Evolutionary conservation across 805 yeast species (phyloP).

Genomic region (Saturnispora dispora): DNA sequence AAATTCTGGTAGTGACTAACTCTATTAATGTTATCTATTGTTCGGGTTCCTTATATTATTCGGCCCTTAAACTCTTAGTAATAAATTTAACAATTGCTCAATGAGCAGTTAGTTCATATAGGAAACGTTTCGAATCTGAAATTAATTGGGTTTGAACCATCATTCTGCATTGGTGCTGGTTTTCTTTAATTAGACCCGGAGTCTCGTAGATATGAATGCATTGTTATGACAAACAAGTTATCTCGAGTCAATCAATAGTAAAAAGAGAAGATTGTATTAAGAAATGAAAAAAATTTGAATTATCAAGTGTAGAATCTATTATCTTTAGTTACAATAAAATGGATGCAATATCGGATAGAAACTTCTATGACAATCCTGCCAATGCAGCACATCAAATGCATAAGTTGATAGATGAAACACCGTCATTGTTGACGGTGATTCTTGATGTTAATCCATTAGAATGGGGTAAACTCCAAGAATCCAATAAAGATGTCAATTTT

Average conservation of each 20-base stretch:
- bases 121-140: too few relatives aligned
- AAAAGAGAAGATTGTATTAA: neutral
- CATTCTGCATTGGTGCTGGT: too few relatives aligned
- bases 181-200: too few relatives aligned
- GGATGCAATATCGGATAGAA: constrained; percentile 63
- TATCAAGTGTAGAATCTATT: neutral
- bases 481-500: constrained; percentile 36
- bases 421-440: constrained; percentile 70
- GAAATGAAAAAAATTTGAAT: neutral
- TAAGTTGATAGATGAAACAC: constrained; percentile 48
- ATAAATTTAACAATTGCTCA: neutral
- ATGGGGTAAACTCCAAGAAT: constrained; percentile 39
- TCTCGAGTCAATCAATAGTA: too few relatives aligned
- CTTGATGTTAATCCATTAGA: constrained; percentile 69
- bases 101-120: neutral
- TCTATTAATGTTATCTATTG: too few relatives aligned
- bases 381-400: constrained; percentile 13
- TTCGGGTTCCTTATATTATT: too few relatives aligned
- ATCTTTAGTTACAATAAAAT: constrained; percentile 23
- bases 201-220: too few relatives aligned
- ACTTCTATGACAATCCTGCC: constrained; percentile 29
- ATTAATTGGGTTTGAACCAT: too few relatives aligned
- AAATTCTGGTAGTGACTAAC: too few relatives aligned
- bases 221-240: too few relatives aligned
- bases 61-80: too few relatives aligned